Evolutionary conservation across 2,329 filamentous ascomycete species (phyloP).

Genomic region (Xylariaceae sp.): DNA sequence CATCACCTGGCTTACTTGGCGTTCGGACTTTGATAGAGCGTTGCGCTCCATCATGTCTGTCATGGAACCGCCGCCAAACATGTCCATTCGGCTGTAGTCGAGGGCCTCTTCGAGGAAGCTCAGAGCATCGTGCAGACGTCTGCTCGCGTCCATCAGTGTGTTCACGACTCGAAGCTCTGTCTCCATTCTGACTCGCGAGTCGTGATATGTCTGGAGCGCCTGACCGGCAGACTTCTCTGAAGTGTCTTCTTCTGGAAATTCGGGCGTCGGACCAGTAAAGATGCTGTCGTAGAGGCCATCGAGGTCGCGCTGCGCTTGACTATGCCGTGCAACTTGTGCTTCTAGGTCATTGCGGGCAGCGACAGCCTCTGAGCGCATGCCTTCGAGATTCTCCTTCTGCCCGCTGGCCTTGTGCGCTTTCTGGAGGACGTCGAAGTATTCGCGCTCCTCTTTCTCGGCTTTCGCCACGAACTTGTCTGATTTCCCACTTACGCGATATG

Average conservation of each 20-base stretch:
- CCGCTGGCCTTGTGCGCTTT: conserved; percentile 41
- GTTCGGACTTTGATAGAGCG: conserved; percentile 44
- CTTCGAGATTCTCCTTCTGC: conserved; percentile 34
- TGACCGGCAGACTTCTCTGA: conserved; percentile 34
- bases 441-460: conserved; percentile 49
- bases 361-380: conserved; percentile 36
- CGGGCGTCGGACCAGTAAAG: conserved; percentile 49
- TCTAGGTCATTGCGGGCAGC: conserved; percentile 33
- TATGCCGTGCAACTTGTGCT: conserved; percentile 29
- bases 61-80: conserved; percentile 45
- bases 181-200: conserved; percentile 30
- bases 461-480: conserved; percentile 44
- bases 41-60: conserved; percentile 51
- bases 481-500: conserved; percentile 46
- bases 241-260: conserved; percentile 49
- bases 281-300: conserved; percentile 49
- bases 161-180: conserved; percentile 37
- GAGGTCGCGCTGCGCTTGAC: conserved; percentile 39
- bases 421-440: conserved; percentile 51
- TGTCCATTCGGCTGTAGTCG: conserved; percentile 38
- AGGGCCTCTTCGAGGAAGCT: conserved; percentile 38
- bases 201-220: conserved; percentile 34
- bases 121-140: conserved; percentile 31
- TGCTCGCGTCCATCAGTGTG: conserved; percentile 35
- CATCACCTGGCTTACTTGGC: conserved; percentile 34